A percentile compares a stretch with the other conserved stretches of the same genome.
Evolutionary conservation across 1,284 basidiomycete genomes (phyloP).

Genomic region (Earliella scabrosa): DNA sequence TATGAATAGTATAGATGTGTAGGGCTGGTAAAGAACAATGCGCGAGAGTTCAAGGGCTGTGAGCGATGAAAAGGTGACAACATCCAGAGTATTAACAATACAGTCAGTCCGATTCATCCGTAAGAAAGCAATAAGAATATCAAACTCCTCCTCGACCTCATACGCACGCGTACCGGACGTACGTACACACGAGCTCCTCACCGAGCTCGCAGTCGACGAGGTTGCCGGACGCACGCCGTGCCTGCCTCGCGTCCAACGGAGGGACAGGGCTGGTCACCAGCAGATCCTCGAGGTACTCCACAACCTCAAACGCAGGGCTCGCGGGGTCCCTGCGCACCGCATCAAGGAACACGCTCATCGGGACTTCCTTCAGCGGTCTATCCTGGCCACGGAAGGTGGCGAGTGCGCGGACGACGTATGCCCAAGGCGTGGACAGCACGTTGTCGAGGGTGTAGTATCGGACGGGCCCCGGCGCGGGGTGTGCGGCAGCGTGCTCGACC

Average conservation of each 20-base stretch:
- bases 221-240: not conserved
- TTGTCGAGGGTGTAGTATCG: slow-evolving; percentile 11
- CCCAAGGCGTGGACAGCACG: slow-evolving; percentile 1
- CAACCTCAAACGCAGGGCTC: slow-evolving; percentile 2
- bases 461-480: not conserved
- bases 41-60: no score
- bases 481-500: slow-evolving; percentile 4
- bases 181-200: not conserved
- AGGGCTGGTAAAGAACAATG: no score
- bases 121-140: no score
- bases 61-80: no score
- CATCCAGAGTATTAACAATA: no score
- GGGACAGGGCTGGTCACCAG: slow-evolving; percentile 3
- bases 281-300: slow-evolving; percentile 7
- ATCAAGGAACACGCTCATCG: slow-evolving; percentile 6
- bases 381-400: not conserved
- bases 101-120: no score
- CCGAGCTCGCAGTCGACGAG: slow-evolving; percentile 4
- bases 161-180: slow-evolving; percentile 8
- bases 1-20: no score
- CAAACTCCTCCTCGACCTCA: no score
- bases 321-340: not conserved
- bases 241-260: not conserved
- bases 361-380: not conserved
- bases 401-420: slow-evolving; percentile 1